A percentile compares a stretch with the other conserved stretches of the same genome.
Evolutionary conservation across 352 stramenopile genomes (phyloP).

Genomic region (Pythium volutum): DNA sequence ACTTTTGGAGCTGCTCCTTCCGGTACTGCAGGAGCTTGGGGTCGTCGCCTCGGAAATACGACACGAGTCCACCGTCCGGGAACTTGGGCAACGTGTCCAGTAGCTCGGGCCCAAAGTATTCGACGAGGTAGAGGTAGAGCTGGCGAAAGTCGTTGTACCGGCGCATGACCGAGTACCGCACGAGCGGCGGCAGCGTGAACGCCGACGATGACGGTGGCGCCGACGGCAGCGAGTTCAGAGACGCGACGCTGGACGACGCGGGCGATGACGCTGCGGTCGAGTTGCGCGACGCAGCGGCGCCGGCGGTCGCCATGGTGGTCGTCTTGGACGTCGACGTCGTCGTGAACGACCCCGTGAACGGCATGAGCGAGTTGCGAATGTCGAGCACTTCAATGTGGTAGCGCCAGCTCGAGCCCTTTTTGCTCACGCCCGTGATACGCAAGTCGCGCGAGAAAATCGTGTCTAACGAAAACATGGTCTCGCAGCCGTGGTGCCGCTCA

Average conservation of each 20-base stretch:
- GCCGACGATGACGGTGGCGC: slow-evolving; percentile 6
- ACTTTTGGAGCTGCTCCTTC: slow-evolving; percentile 58
- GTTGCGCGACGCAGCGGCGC: not conserved
- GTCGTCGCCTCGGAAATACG: slow-evolving; percentile 72
- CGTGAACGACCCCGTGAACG: slow-evolving; percentile 16
- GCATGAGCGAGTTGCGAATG: slow-evolving; percentile 36
- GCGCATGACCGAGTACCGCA: slow-evolving; percentile 77
- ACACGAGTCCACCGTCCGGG: slow-evolving; percentile 63
- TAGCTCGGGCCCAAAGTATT: slow-evolving; percentile 40
- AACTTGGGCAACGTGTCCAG: slow-evolving; percentile 57
- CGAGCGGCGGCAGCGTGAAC: slow-evolving; percentile 56
- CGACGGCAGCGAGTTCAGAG: slow-evolving; percentile 9
- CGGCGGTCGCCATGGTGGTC: too few relatives aligned
- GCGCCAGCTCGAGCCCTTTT: slow-evolving; percentile 60
- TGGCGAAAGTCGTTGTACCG: slow-evolving; percentile 78
- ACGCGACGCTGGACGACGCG: slow-evolving; percentile 17
- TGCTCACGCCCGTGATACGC: slow-evolving; percentile 70
- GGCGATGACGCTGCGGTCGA: slow-evolving; percentile 15
- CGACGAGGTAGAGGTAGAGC: slow-evolving; percentile 55
- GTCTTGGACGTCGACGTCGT: too few relatives aligned
- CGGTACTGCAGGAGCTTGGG: slow-evolving; percentile 65
- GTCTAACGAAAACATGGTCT: slow-evolving; percentile 26
- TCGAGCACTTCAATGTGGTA: slow-evolving; percentile 83
- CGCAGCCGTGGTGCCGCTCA: slow-evolving; percentile 19
- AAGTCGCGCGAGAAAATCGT: slow-evolving; percentile 46